Conservation (phyloP, 2,329 filamentous ascomycete species). For the Talaromyces verruculosus region DNA sequence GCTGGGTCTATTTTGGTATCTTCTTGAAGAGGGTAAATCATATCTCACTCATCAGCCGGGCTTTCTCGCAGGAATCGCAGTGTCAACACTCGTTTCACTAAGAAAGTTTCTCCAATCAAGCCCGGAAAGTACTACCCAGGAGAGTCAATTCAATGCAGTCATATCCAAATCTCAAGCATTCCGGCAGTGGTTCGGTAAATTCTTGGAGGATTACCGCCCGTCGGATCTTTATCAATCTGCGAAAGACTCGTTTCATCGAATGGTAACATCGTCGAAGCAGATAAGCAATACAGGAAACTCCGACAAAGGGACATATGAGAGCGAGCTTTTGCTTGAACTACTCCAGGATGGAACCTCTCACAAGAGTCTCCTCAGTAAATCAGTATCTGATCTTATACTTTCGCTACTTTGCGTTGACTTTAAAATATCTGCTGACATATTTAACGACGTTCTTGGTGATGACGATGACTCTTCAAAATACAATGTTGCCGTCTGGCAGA, state of each 20-base stretch:
- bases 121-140: constrained; percentile 78
- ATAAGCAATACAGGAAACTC: constrained; percentile 70
- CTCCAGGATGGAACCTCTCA: constrained; percentile 68
- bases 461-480: constrained; percentile 65
- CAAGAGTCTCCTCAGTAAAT: constrained; percentile 68
- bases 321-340: constrained; percentile 74
- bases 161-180: constrained; percentile 74
- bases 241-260: constrained; percentile 61
- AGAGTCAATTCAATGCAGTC: constrained; percentile 75
- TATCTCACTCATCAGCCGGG: constrained; percentile 67
- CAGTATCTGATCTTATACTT: constrained; percentile 51
- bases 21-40: constrained; percentile 66
- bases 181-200: constrained; percentile 73
- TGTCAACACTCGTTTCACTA: constrained; percentile 78
- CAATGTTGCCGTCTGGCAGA: constrained; percentile 71
- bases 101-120: constrained; percentile 71
- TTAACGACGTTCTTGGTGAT: constrained; percentile 66
- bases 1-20: constrained; percentile 80
- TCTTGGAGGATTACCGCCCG: constrained; percentile 64
- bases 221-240: constrained; percentile 50
- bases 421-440: constrained; percentile 56
- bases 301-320: constrained; percentile 69
- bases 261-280: constrained; percentile 67
- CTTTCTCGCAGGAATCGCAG: constrained; percentile 76
- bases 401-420: constrained; percentile 71